Base-by-base conservation (phyloP, 805 yeast genomes). In the Saccharomycopsis microspora region DNA sequence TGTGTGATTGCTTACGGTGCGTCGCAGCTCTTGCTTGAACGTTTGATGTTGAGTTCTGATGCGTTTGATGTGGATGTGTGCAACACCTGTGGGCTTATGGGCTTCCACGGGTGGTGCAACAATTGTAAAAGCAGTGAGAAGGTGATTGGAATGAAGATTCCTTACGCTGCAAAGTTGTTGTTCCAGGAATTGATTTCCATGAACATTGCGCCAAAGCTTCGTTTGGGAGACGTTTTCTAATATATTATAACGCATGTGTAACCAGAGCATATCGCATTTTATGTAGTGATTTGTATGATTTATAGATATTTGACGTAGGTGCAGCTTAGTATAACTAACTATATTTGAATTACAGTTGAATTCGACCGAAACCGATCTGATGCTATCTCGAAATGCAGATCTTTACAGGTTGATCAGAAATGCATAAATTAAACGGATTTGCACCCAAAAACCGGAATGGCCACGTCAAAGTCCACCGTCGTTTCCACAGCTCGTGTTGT, bases 1-100 rank as follows among this genome's bases (percentile, higher is more conserved):
- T 93, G 98, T 82, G 96, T 93, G 55, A 94, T 93, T 67, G 98
- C 98, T 1, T 93, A 93, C 60, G 98, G 98, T 60, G 98, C 98
- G 1, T 89, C 97, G 4, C 97, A 90, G 66, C 70, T 93, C 56
- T 72, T 93, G 55, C 69, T 93, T 53, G 98, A 93, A 67, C 80
- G 98, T 66, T 74, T 93, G 60, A 93, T 93, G 98, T 69, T 89
- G 45, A 85, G 96, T 46, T 89, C 97, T 0, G 98, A 93, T 70
- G 97, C 97, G 0, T 93, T 93, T 62, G 97, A 93, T 57, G 97
- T 93, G 32, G 97, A 93, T 60, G 80, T 93, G 35, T 93, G 98
- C 70, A 84, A 83, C 60, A 69, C 76, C 40, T 93, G 98, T 74
- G 98, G 98, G 10, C 75, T 93, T 55, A 86, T 93, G 96, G 97